phyloP scores from a whole-genome alignment of 306 rosid genomes.

The Ormosia emarginata region DNA sequence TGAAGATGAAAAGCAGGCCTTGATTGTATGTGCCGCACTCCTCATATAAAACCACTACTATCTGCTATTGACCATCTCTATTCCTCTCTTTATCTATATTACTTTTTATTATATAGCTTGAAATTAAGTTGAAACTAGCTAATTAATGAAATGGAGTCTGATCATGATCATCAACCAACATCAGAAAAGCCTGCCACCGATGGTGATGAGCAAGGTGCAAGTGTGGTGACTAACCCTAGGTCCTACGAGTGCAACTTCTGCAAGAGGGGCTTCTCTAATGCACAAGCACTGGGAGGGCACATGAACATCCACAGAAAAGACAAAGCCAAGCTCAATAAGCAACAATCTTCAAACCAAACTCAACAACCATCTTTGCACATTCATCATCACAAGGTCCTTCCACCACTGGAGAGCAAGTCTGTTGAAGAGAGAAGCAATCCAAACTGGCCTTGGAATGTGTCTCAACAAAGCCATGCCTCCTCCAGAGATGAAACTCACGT shows the following conservation, averaged over 20 bases:
- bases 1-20: constrained; percentile 39
- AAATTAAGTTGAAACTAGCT: not conserved
- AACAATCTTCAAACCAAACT: constrained; percentile 29
- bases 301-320: constrained; percentile 87
- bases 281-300: constrained; percentile 93
- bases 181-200: constrained; percentile 17
- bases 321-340: constrained; percentile 65
- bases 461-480: constrained; percentile 25
- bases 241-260: constrained; percentile 80
- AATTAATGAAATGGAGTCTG: constrained; percentile 33
- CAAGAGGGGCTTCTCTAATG: constrained; percentile 84
- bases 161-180: constrained; percentile 8
- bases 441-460: constrained; percentile 23
- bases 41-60: not conserved
- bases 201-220: constrained; percentile 27
- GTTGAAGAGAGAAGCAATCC: not conserved
- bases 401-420: not conserved
- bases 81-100: not conserved
- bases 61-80: constrained; percentile 25
- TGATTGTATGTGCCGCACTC: constrained; percentile 2
- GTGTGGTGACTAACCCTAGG: constrained; percentile 13
- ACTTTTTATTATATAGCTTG: not conserved
- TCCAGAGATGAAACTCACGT: constrained; percentile 9
- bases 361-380: constrained; percentile 12
- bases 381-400: constrained; percentile 8